Evolutionary conservation across 2,329 filamentous ascomycete genomes (phyloP), one percentile per base, ranked within the genome.

Genomic region (Penicillium sp.): DNA sequence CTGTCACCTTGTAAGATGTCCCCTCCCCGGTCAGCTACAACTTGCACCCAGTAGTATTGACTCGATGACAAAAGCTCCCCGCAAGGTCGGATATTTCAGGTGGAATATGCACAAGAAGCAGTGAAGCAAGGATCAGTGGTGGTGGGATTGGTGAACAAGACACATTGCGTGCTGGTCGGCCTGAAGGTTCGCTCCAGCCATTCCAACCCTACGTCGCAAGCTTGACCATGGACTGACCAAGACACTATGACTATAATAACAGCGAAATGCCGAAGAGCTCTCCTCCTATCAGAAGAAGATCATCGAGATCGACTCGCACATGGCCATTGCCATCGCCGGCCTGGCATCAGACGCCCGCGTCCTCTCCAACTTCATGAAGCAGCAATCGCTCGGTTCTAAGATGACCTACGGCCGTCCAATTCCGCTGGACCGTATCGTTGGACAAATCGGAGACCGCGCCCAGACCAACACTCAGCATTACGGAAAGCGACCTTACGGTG

Each of bases 281-380:
- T 99, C 95, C 60, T 98, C 95, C 52, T 99, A 99, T 85, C 95
- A 99, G 82, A 97, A 97, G 86, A 99, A 99, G 83, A 88, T 99
- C 74, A 97, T 99, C 78, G 86, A 89, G 69, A 89, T 99, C 79
- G 95, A 99, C 78, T 90, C 93, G 70, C 95, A 99, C 79, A 89
- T 95, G 69, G 95, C 93, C 67, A 88, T 99, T 71, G 92, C 93
- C 70, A 96, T 99, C 70, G 95, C 95, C 66, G 95, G 95, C 69
- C 90, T 99, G 61, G 95, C 95, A 66, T 97, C 93, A 57, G 95
- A 99, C 78, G 95, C 93, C 73, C 95, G 95, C 72, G 95, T 99
- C 69, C 92, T 99, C 69, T 97, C 93, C 83, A 99, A 99, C 86
- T 99, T 97, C 83, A 98, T 99, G 93, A 98, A 97, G 83, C 92